Percentiles rank a stretch among this genome's conserved stretches.
Conservation (phyloP, 1,139 yeast genomes). For the Suhomyces yuchorum region DNA sequence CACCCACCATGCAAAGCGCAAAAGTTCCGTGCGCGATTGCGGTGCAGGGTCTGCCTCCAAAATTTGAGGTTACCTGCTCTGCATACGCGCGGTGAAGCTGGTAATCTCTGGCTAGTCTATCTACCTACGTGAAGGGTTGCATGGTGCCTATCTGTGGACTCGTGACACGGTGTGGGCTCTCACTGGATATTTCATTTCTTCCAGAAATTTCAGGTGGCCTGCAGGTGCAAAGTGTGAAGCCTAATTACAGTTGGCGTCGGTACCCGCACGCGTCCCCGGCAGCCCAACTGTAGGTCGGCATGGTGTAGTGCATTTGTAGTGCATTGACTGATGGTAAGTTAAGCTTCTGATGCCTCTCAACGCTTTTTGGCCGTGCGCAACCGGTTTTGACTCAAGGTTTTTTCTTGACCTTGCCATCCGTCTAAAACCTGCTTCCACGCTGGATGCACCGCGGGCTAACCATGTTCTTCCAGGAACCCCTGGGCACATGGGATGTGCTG, state of each 20-base stretch:
- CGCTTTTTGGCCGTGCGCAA: neutral
- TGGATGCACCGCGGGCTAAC: neutral
- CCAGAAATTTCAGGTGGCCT: neutral
- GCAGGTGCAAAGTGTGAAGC: neutral
- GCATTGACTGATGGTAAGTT: neutral
- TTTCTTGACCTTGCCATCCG: slow-evolving; percentile 3
- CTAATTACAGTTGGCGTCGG: neutral
- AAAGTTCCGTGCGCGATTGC: slow-evolving; percentile 1
- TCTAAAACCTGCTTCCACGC: slow-evolving; percentile 4
- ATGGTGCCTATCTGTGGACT: neutral
- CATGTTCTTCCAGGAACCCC: slow-evolving; percentile 1
- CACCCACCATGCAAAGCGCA: neutral
- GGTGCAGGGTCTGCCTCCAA: slow-evolving; percentile 3
- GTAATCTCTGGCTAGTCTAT: neutral
- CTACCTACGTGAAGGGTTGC: neutral
- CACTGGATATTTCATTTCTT: neutral
- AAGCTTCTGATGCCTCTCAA: neutral
- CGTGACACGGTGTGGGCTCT: neutral
- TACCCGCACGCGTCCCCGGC: neutral
- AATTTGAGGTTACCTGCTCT: neutral
- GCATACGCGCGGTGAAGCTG: slow-evolving; percentile 2
- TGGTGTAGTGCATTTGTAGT: neutral
- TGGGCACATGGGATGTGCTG: neutral
- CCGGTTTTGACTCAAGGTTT: neutral
- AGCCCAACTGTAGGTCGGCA: neutral